Percentiles rank a stretch among this genome's conserved stretches.
Evolutionary conservation across 148 eudicot genomes (phyloP).

Genomic region (Talinum fruticosum): DNA sequence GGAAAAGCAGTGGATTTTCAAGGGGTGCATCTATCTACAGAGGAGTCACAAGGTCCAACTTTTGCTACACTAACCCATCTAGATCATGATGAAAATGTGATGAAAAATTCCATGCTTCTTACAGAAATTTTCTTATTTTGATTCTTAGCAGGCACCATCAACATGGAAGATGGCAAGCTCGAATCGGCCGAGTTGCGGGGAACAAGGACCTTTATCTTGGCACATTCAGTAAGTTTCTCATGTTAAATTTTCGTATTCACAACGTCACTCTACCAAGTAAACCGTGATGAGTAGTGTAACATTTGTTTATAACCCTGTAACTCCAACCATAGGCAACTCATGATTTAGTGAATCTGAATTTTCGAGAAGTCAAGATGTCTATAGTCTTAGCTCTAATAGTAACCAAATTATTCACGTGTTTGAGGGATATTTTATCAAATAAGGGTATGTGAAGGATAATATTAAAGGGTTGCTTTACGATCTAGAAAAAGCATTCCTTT

Average conservation of each 20-base stretch:
- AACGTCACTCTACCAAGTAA: too few species aligned
- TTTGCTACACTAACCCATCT: not conserved
- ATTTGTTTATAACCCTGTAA: too few species aligned
- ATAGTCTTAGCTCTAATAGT: too few species aligned
- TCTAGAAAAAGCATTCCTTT: constrained; percentile 22
- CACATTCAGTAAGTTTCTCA: constrained; percentile 71
- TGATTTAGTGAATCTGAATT: too few species aligned
- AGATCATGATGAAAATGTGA: not conserved
- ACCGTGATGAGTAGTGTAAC: too few species aligned
- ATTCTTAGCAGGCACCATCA: constrained; percentile 77
- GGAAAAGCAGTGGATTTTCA: constrained; percentile 97
- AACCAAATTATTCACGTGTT: not conserved
- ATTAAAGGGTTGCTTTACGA: constrained; percentile 31
- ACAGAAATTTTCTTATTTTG: not conserved
- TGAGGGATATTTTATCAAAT: not conserved
- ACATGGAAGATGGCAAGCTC: constrained; percentile 98
- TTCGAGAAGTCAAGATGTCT: too few species aligned
- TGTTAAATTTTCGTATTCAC: too few species aligned
- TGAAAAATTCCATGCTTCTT: not conserved
- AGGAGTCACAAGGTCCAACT: constrained; percentile 83
- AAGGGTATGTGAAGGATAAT: constrained; percentile 11
- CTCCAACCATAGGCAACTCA: too few species aligned
- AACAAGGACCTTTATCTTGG: constrained; percentile 94
- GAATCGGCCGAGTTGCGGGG: constrained; percentile 94
- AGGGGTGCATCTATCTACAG: constrained; percentile 95